Evolutionary conservation across 2,329 filamentous ascomycete genomes (phyloP).

Genomic region (Alternaria conjuncta): DNA sequence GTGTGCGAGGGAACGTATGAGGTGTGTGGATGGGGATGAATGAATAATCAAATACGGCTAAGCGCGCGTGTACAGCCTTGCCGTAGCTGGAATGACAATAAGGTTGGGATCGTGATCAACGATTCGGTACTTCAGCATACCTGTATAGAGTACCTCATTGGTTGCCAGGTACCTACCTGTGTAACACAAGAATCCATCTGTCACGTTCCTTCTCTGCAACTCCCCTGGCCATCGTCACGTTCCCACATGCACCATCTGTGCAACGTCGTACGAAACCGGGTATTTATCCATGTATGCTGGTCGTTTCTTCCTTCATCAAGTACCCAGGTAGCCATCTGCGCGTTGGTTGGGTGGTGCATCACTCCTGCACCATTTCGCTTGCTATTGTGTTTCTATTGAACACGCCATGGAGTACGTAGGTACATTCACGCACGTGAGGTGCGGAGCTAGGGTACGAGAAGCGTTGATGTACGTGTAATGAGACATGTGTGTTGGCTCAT

Average conservation of each 20-base stretch:
- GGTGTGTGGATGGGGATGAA: not conserved
- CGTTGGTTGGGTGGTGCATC: not conserved
- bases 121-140: not conserved
- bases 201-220: not conserved
- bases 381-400: not conserved
- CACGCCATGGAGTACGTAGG: not conserved
- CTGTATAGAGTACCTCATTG: rapidly evolving
- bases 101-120: not conserved
- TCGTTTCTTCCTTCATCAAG: not conserved
- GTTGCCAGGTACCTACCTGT: not conserved
- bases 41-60: no score
- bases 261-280: not conserved
- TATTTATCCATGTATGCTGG: not conserved
- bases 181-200: not conserved
- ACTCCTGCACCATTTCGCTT: not conserved
- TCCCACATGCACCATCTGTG: not conserved
- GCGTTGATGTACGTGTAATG: not conserved
- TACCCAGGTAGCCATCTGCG: not conserved
- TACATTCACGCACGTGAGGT: not conserved
- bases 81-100: not conserved
- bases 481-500: not conserved
- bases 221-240: not conserved
- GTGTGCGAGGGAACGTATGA: not conserved
- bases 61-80: not conserved
- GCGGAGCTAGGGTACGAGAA: not conserved